Base-by-base conservation (phyloP, 148 eudicot species). In the Drosera capensis region DNA sequence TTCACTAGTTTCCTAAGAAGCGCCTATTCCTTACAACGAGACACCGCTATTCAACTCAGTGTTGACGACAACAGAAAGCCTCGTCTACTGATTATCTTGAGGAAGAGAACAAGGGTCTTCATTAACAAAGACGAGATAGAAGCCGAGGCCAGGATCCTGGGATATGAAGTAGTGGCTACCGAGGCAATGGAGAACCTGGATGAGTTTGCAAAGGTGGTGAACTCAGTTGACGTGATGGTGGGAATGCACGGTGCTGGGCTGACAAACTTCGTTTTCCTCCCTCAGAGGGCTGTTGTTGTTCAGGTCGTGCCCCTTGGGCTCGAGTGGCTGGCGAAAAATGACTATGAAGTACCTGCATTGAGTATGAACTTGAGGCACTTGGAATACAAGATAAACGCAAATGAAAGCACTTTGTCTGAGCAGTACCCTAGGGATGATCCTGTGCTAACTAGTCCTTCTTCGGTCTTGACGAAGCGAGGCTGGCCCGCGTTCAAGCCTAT, bases 1-100 rank as follows among this genome's bases (percentile, higher is more conserved):
- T 77, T 77, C 61, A 60, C 54, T 17, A 31, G 50, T 1, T 63
- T 84, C 34, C 12, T 70, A 3, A 57, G 70, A 51, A 51, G 22
- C 6, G 45, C 67, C 0, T 77, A 77, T 51, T 45, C 65, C 0
- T 55, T 80, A 35, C 41, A 74, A 42, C 66, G 72, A 30, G 37
- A 41, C 5, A 37, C 1, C 2, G 71, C 57, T 13, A 45, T 43
- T 1, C 21, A 51, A n/a, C 21, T 51, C 16, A 52, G 22, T 12
- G 12, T 2, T 4, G 14, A 34, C 5, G 19, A 37, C 5, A 24
- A 6, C 1, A 54, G 30, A 45, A 72, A 51, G 47, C 82, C 82
- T 3, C 63, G 75, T 14, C 63, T 85, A 3, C 58, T 80, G 9
- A 56, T 78, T 17, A 17, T 80, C 2, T 68, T 80, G 5, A 62